A percentile compares a stretch with the other conserved stretches of the same genome.
These are phyloP conservation scores for Cercophora newfieldiana DNA, from an alignment of 495 filamentous ascomycete genomes.

Conservation along the genomic window DNA sequence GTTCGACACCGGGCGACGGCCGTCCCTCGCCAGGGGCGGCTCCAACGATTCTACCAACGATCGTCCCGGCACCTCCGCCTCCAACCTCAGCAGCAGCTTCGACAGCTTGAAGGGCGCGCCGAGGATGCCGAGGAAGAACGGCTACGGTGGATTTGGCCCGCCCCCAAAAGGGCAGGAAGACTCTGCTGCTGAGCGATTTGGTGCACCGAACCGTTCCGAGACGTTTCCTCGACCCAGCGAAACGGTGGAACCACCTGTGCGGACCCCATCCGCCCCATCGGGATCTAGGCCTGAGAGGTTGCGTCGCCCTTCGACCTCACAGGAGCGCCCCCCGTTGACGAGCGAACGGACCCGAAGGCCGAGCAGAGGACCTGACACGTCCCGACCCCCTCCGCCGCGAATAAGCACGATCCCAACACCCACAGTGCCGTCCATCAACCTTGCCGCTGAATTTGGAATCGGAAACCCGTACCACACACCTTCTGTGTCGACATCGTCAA, in stretches of 20 bases:
- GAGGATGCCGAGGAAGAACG: conserved; percentile 46
- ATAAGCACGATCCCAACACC: conserved; percentile 42
- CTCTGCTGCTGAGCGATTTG: conserved; percentile 37
- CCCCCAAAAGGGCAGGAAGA: conserved; percentile 35
- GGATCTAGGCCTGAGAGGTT: conserved; percentile 39
- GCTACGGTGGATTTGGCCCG: conserved; percentile 52
- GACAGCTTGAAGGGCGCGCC: conserved; percentile 35
- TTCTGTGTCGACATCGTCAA: conserved; percentile 68
- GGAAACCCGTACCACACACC: conserved; percentile 61
- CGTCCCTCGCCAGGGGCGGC: conserved; percentile 25
- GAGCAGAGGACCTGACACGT: conserved; percentile 50
- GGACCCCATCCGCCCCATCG: conserved; percentile 48
- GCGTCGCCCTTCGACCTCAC: conserved; percentile 34
- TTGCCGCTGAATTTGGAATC: conserved; percentile 52
- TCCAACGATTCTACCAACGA: conserved; percentile 18
- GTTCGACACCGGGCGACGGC: conserved; percentile 50
- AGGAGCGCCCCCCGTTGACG: conserved; percentile 20
- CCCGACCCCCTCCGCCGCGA: conserved; percentile 51
- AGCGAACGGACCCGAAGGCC: conserved; percentile 40
- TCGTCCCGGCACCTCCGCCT: conserved; percentile 45
- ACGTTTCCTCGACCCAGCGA: conserved; percentile 54
- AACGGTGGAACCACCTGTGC: conserved; percentile 36
- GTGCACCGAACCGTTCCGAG: conserved; percentile 50
- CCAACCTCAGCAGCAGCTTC: conserved; percentile 42
- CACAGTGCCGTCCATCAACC: conserved; percentile 46